These are phyloP conservation scores for Melocanna baccifera DNA, from an alignment of 176 grass and related monocot genomes.

Conservation along the genomic window DNA sequence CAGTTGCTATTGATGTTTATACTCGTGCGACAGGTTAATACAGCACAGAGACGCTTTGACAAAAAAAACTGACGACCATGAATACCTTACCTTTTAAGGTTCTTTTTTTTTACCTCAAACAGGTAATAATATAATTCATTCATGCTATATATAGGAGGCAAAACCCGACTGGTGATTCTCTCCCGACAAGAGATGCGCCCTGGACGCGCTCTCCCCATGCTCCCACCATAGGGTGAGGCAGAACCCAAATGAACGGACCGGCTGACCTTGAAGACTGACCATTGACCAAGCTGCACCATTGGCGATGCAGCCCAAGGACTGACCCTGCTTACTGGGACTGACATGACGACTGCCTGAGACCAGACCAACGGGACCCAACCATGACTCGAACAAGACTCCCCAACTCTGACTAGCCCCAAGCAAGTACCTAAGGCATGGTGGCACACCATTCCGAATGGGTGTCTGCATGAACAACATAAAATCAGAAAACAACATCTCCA, in stretches of 20 bases:
- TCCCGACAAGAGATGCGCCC: slow-evolving; percentile 38
- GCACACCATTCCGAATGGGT: slow-evolving; percentile 34
- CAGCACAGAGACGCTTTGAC: slow-evolving; percentile 35
- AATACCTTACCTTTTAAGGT: slow-evolving; percentile 50
- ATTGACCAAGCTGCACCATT: slow-evolving; percentile 49
- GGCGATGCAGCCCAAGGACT: slow-evolving; percentile 37
- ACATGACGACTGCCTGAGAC: slow-evolving; percentile 60
- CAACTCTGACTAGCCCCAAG: slow-evolving; percentile 57
- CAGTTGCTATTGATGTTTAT: slow-evolving; percentile 42
- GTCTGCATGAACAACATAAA: slow-evolving; percentile 31
- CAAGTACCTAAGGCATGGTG: slow-evolving; percentile 50
- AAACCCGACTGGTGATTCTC: slow-evolving; percentile 28
- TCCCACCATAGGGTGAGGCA: slow-evolving; percentile 30
- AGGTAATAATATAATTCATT: slow-evolving; percentile 44
- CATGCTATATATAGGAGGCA: slow-evolving; percentile 64
- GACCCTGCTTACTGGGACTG: slow-evolving; percentile 50
- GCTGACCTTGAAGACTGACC: slow-evolving; percentile 53
- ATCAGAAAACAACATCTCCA: slow-evolving; percentile 22
- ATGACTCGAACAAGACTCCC: slow-evolving; percentile 53
- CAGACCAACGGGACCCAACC: slow-evolving; percentile 58
- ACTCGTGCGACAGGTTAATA: slow-evolving; percentile 47
- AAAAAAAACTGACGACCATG: slow-evolving; percentile 45
- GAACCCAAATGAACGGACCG: slow-evolving; percentile 42
- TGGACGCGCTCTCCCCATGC: slow-evolving; percentile 35
- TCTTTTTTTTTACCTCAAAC: slow-evolving; percentile 46